These are phyloP conservation scores for Biscogniauxia mediterranea DNA, from an alignment of 2,329 filamentous ascomycete genomes.

Conservation along the genomic window DNA sequence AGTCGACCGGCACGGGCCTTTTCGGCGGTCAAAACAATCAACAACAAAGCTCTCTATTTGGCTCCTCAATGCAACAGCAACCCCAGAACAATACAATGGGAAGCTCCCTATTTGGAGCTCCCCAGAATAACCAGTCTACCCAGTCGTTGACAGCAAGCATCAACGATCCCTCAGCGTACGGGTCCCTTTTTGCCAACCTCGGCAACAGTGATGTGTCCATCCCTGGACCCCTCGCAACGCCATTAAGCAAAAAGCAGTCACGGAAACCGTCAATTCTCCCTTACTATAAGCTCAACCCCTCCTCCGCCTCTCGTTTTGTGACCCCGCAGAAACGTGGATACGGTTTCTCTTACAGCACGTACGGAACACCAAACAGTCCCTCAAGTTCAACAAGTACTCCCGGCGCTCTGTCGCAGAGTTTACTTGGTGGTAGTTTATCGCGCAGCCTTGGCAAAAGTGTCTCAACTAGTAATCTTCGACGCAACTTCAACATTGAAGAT, in stretches of 20 bases:
- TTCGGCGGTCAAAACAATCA: slow-evolving; percentile 53
- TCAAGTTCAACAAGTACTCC: slow-evolving; percentile 69
- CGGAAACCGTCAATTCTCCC: slow-evolving; percentile 79
- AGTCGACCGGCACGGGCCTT: slow-evolving; percentile 46
- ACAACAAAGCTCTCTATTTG: slow-evolving; percentile 46
- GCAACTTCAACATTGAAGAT: slow-evolving; percentile 77
- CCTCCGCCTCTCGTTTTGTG: slow-evolving; percentile 72
- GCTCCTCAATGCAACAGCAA: slow-evolving; percentile 48
- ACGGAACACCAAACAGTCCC: slow-evolving; percentile 74
- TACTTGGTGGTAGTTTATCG: slow-evolving; percentile 67
- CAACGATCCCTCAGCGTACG: slow-evolving; percentile 83
- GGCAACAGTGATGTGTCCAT: slow-evolving; percentile 61
- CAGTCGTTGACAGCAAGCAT: slow-evolving; percentile 75
- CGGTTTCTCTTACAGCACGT: slow-evolving; percentile 90
- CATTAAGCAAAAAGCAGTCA: slow-evolving; percentile 71
- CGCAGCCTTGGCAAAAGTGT: slow-evolving; percentile 81
- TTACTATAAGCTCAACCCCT: slow-evolving; percentile 82
- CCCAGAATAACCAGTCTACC: slow-evolving; percentile 48
- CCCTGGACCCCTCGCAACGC: slow-evolving; percentile 88
- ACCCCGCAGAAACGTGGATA: slow-evolving; percentile 86
- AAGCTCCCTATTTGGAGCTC: slow-evolving; percentile 59
- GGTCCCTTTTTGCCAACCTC: slow-evolving; percentile 80
- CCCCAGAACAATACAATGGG: slow-evolving; percentile 45
- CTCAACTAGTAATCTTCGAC: slow-evolving; percentile 81
- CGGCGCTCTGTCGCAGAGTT: slow-evolving; percentile 62